These are phyloP conservation scores for Trichoderma virens DNA, from an alignment of 495 filamentous ascomycete genomes.

Conservation along the genomic window DNA sequence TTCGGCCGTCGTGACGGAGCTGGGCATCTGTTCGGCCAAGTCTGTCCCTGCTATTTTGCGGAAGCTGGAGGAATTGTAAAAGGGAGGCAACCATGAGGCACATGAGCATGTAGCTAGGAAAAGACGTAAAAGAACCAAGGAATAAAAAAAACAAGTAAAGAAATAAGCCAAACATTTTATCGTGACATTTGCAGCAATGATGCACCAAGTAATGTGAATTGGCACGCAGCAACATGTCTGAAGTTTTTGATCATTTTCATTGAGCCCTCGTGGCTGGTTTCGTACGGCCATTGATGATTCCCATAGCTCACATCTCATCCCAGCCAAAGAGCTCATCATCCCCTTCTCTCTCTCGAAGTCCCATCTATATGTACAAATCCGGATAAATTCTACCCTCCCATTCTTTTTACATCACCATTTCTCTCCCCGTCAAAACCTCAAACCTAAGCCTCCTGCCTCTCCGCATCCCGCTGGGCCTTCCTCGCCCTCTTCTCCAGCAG, in stretches of 20 bases:
- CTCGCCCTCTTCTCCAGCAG: constrained; percentile 85
- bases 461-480: constrained; percentile 53
- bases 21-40: constrained; percentile 78
- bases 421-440: constrained; percentile 16
- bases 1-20: constrained; percentile 83
- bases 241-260: too few species aligned
- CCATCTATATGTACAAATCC: not conserved
- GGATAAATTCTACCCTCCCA: not conserved
- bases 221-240: too few species aligned
- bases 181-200: too few species aligned
- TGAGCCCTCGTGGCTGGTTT: too few species aligned
- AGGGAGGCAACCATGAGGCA: not conserved
- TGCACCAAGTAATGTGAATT: too few species aligned
- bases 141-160: too few species aligned
- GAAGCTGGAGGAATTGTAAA: constrained; percentile 35
- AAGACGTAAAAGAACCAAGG: too few species aligned
- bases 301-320: too few species aligned
- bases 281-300: too few species aligned
- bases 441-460: constrained; percentile 20
- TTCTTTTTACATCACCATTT: not conserved
- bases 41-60: constrained; percentile 56
- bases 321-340: too few species aligned
- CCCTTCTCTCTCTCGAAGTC: too few species aligned
- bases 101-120: not conserved
- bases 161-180: too few species aligned